Evolutionary conservation across 495 filamentous ascomycete genomes (phyloP), one percentile per base, ranked within the genome.

Genomic region (Stereocaulon alpinum): DNA sequence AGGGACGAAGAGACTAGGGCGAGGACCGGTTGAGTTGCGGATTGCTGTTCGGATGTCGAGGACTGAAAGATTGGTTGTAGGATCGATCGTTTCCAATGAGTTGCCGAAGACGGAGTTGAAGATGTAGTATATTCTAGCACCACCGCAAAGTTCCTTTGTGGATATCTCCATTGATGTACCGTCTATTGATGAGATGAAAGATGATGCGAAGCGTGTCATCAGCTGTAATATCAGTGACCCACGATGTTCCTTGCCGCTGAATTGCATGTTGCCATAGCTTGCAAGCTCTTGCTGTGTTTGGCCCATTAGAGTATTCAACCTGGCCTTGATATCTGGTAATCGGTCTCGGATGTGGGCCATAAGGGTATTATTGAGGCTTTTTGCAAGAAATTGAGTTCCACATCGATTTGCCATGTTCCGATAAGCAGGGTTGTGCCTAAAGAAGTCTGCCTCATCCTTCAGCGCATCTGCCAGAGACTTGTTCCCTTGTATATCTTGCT

Each of bases 41-140:
- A 99, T 99, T 22, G 93, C 93, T 10, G 94, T 99, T 67, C 94
- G 84, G 60, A 99, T 99, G 67, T 99, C 93, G n/a, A 91, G 84
- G 14, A 91, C 87, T 15, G 91, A 93, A 63, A 99, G 83, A 68
- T 97, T 97, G 20, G 85, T 86, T 1, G 91, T 97, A 6, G 93
- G 93, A 65, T 97, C 91, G 61, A 99, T 95, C 7, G 89, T 86
- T 70, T 97, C 94, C 27, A 99, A 75, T 11, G 92, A 95, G 72
- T 94, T 96, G 50, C 93, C 94, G 72, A 97, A 99, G 15, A 99
- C 94, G 42, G 92, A 96, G 71, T 99, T 99, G 77, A 99, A 99
- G 55, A 99, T 97, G 72, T 99, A 99, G 73, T 99, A 99, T 61
- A 99, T 96, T 27, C 93, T 82, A 18, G 93, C 93, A 60, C 93